These are phyloP conservation scores for Verticillium albo-atrum DNA, from an alignment of 2,329 filamentous ascomycete species.

Conservation along the genomic window DNA sequence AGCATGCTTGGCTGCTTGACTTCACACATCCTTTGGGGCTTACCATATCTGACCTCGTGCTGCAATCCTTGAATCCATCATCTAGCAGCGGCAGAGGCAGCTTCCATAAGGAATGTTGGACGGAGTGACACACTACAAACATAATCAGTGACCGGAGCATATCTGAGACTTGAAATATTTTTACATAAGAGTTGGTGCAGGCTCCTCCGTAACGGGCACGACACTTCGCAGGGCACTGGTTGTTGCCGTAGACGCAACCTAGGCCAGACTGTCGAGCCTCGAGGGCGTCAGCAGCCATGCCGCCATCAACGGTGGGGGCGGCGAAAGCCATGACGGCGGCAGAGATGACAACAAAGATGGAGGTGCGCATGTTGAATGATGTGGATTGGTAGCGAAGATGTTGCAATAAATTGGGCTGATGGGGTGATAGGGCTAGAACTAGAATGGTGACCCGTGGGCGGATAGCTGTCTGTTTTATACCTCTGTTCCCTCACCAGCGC, in stretches of 20 bases:
- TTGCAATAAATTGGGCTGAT: background rate
- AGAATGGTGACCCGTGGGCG: background rate
- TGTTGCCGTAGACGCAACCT: constrained; percentile 2
- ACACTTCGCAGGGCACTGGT: constrained; percentile 2
- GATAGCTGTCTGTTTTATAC: background rate
- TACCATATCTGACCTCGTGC: too few relatives aligned
- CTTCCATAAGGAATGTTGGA: background rate
- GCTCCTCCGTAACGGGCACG: background rate
- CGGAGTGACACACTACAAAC: background rate
- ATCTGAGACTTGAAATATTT: background rate
- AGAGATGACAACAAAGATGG: background rate
- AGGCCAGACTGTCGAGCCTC: background rate
- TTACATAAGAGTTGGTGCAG: constrained; percentile 1
- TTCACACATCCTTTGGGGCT: too few relatives aligned
- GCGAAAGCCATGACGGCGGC: background rate
- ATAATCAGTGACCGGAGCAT: background rate
- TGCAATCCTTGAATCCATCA: too few relatives aligned
- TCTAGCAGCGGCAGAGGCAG: too few relatives aligned
- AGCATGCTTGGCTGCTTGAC: too few relatives aligned
- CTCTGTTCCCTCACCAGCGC: background rate
- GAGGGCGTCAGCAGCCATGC: background rate
- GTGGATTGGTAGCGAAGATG: background rate
- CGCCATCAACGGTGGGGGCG: background rate
- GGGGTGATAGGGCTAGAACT: background rate
- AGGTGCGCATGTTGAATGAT: background rate